These are phyloP conservation scores for Bauhinia variegata DNA, from an alignment of 306 rosid species.

Conservation along the genomic window DNA sequence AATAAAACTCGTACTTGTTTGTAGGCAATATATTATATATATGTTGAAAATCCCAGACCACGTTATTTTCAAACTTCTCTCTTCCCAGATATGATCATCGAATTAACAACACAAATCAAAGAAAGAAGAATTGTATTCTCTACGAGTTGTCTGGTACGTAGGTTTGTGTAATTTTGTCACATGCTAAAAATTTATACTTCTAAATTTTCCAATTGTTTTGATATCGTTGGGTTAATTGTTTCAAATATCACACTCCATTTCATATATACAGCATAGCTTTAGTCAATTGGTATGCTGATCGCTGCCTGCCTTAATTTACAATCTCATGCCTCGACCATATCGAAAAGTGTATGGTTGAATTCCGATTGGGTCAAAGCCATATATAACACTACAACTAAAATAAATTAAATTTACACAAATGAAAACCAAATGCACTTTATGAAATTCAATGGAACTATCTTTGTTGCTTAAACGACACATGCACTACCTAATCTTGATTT, in stretches of 20 bases:
- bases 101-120: too few relatives aligned
- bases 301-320: slow-evolving; percentile 26
- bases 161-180: neutral
- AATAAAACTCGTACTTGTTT: too few relatives aligned
- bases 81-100: too few relatives aligned
- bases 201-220: neutral
- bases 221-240: neutral
- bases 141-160: too few relatives aligned
- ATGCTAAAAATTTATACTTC: neutral
- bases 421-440: slow-evolving; percentile 26
- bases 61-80: too few relatives aligned
- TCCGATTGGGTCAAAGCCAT: slow-evolving; percentile 39
- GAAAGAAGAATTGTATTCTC: too few relatives aligned
- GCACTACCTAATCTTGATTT: slow-evolving; percentile 60
- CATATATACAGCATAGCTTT: neutral
- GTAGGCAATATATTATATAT: too few relatives aligned
- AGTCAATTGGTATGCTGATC: slow-evolving; percentile 16
- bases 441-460: slow-evolving; percentile 40
- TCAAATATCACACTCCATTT: neutral
- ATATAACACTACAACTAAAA: neutral
- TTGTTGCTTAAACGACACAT: slow-evolving; percentile 41
- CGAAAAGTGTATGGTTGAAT: slow-evolving; percentile 45
- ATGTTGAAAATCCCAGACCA: too few relatives aligned
- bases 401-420: slow-evolving; percentile 22
- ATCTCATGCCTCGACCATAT: slow-evolving; percentile 35